phyloP scores from a whole-genome alignment of 2,329 filamentous ascomycete species.

The Epichloe coenophiala region DNA sequence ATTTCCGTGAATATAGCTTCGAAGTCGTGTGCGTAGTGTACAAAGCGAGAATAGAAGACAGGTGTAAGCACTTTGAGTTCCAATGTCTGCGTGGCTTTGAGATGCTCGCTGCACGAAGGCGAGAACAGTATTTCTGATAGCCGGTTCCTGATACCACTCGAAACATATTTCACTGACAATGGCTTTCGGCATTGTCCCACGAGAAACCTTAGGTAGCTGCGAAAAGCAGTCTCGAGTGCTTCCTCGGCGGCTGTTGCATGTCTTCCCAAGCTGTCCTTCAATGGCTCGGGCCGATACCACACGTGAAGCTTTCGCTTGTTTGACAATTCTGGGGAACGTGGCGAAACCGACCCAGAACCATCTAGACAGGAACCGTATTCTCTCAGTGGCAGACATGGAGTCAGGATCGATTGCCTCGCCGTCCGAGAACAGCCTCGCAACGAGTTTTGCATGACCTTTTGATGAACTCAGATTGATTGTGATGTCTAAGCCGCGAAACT shows the following conservation, averaged over 20 bases:
- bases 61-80: constrained; percentile 49
- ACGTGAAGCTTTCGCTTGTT: constrained; percentile 46
- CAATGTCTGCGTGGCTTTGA: constrained; percentile 22
- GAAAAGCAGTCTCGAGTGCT: constrained; percentile 32
- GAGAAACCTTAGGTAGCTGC: constrained; percentile 32
- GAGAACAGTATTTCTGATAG: constrained; percentile 26
- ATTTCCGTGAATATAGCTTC: constrained; percentile 49
- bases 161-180: constrained; percentile 38
- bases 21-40: constrained; percentile 47
- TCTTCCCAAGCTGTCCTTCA: constrained; percentile 40
- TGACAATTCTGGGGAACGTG: constrained; percentile 52
- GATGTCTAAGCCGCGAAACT: constrained; percentile 34
- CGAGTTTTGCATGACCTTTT: constrained; percentile 45
- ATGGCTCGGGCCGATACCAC: constrained; percentile 52
- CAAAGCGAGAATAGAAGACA: constrained; percentile 52
- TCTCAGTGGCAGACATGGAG: constrained; percentile 27
- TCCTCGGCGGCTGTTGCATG: constrained; percentile 36
- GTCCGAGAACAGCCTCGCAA: constrained; percentile 45
- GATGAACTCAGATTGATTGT: constrained; percentile 49
- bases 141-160: constrained; percentile 31
- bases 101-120: constrained; percentile 9
- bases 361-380: constrained; percentile 30
- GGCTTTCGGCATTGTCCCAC: constrained; percentile 31
- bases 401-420: constrained; percentile 35
- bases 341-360: constrained; percentile 59